phyloP scores from a whole-genome alignment of 2,329 filamentous ascomycete genomes.

The Verticillium nonalfalfae region DNA sequence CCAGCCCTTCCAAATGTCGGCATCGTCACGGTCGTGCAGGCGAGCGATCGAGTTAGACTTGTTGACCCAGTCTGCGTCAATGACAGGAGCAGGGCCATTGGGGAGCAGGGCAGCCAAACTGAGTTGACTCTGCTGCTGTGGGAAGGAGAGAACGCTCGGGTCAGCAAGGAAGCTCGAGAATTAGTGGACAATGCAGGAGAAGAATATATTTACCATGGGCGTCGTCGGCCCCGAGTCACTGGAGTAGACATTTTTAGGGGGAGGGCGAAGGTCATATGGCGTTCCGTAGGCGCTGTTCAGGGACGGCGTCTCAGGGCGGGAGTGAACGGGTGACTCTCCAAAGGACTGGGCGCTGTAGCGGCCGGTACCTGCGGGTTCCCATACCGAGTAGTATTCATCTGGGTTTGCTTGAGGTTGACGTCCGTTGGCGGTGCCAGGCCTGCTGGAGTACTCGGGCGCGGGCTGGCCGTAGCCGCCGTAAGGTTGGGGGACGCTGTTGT shows the following conservation, averaged over 20 bases:
- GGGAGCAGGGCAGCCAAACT: slow-evolving; percentile 33
- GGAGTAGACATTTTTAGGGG: slow-evolving; percentile 11
- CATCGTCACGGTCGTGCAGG: slow-evolving; percentile 34
- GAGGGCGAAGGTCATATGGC: slow-evolving; percentile 13
- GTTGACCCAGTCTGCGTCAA: slow-evolving; percentile 24
- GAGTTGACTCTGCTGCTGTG: slow-evolving; percentile 27
- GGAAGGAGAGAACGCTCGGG: background rate
- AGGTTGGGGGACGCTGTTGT: slow-evolving; percentile 13
- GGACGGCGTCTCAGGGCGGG: slow-evolving; percentile 21
- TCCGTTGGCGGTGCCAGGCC: background rate
- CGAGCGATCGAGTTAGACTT: slow-evolving; percentile 26
- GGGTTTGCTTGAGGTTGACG: background rate
- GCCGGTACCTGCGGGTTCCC: background rate
- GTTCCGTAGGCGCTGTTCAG: slow-evolving; percentile 20
- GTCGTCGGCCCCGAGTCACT: slow-evolving; percentile 15
- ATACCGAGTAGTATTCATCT: slow-evolving; percentile 1
- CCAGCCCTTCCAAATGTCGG: slow-evolving; percentile 38
- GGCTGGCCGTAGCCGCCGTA: slow-evolving; percentile 2
- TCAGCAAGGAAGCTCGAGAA: background rate
- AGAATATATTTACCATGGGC: slow-evolving; percentile 15
- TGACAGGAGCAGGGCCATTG: slow-evolving; percentile 16
- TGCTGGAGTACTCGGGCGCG: background rate
- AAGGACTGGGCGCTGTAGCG: slow-evolving; percentile 12
- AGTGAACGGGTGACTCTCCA: slow-evolving; percentile 8
- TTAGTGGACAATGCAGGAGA: background rate